phyloP scores from a whole-genome alignment of 352 stramenopile genomes.

The Phytophthora sansomeana region DNA sequence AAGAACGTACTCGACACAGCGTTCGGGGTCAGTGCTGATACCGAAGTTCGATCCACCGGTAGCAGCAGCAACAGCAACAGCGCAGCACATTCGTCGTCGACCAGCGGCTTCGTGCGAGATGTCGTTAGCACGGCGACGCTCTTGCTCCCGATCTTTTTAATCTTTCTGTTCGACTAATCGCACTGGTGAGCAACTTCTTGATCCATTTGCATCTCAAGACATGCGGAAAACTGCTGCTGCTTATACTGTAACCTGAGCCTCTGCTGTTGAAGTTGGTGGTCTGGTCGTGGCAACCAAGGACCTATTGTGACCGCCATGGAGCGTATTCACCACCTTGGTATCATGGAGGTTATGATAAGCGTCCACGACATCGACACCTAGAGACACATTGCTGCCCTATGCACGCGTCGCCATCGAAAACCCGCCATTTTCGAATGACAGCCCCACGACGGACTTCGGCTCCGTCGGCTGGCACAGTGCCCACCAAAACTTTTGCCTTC shows the following conservation, averaged over 20 bases:
- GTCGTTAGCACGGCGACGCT: slow-evolving; percentile 1
- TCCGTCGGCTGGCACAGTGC: slow-evolving; percentile 4
- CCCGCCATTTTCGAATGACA: neutral
- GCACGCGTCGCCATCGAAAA: slow-evolving; percentile 21
- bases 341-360: neutral
- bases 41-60: neutral
- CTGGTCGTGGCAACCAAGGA: slow-evolving; percentile 6
- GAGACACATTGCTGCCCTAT: neutral
- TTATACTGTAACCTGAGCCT: too few relatives aligned
- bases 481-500: slow-evolving; percentile 3
- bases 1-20: slow-evolving; percentile 43
- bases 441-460: slow-evolving; percentile 10
- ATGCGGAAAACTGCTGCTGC: neutral
- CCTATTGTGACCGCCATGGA: neutral
- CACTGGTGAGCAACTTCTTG: neutral
- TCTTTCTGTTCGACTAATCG: slow-evolving; percentile 19
- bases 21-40: slow-evolving; percentile 31
- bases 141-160: slow-evolving; percentile 12
- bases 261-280: slow-evolving; percentile 14
- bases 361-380: too few relatives aligned
- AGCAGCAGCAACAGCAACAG: slow-evolving; percentile 11
- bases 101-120: slow-evolving; percentile 3
- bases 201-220: neutral
- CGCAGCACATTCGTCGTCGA: slow-evolving; percentile 8
- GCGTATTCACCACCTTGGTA: neutral